A percentile compares a stretch with the other conserved stretches of the same genome.
These are phyloP conservation scores for Tricholoma saponaceum DNA, from an alignment of 768 basidiomycete genomes.

Conservation along the genomic window DNA sequence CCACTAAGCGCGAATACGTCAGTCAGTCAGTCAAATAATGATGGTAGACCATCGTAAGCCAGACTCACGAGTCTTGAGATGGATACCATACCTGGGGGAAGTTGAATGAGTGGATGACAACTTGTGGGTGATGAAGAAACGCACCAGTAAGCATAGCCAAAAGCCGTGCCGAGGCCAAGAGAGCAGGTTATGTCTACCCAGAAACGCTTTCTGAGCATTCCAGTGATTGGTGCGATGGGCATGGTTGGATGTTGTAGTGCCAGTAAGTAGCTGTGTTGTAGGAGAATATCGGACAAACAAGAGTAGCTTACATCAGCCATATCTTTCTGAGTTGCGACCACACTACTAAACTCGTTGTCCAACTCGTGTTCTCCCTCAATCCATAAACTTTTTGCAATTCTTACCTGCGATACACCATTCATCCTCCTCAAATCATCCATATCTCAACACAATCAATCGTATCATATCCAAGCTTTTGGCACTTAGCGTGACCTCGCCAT, in stretches of 20 bases:
- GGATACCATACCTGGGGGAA: conserved; percentile 71
- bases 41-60: background rate
- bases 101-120: conserved; percentile 14
- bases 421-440: conserved; percentile 21
- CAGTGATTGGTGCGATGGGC: conserved; percentile 89
- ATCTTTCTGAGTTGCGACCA: conserved; percentile 22
- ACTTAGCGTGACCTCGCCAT: conserved; percentile 18
- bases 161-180: conserved; percentile 71
- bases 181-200: conserved; percentile 79
- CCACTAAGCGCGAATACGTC: conserved; percentile 45
- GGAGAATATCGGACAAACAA: conserved; percentile 35
- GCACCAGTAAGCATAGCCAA: conserved; percentile 83
- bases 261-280: conserved; percentile 25
- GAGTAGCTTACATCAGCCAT: conserved; percentile 16
- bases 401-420: conserved; percentile 17
- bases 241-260: conserved; percentile 37
- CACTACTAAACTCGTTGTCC: background rate
- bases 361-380: conserved; percentile 2
- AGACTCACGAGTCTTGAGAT: conserved; percentile 70
- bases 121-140: conserved; percentile 25
- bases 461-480: conserved; percentile 14
- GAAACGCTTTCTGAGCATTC: conserved; percentile 89
- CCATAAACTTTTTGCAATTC: conserved; percentile 16
- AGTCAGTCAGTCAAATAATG: background rate
- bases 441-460: conserved; percentile 14